Evolutionary conservation across 768 basidiomycete genomes (phyloP).

Genomic region (Leccinellum albellum): DNA sequence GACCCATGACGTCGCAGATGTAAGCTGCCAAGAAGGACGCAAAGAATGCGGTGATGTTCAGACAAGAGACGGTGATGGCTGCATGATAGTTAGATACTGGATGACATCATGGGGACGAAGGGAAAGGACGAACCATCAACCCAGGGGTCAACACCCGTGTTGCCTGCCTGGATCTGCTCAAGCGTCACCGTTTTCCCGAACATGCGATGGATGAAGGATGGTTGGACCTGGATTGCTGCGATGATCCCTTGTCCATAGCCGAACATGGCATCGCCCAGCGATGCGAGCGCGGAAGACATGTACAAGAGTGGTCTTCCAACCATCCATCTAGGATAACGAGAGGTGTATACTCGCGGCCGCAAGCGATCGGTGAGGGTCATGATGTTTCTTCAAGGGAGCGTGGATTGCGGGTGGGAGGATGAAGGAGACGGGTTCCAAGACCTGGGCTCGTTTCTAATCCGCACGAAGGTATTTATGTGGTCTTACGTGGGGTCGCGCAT

Average conservation of each 20-base stretch:
- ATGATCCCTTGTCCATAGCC: constrained; percentile 54
- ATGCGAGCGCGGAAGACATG: constrained; percentile 50
- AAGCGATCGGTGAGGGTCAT: constrained; percentile 29
- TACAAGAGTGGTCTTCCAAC: constrained; percentile 47
- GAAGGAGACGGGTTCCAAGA: background rate
- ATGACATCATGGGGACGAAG: background rate
- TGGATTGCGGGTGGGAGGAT: background rate
- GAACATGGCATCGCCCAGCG: constrained; percentile 55
- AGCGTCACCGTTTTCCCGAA: constrained; percentile 44
- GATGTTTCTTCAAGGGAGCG: constrained; percentile 10
- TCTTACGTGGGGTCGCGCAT: background rate
- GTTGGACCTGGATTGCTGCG: constrained; percentile 49
- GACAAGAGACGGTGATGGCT: constrained; percentile 49
- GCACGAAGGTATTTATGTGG: constrained; percentile 22
- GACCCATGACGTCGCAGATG: constrained; percentile 47
- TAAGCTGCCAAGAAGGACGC: constrained; percentile 45
- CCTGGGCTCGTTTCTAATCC: background rate
- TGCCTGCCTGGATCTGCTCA: constrained; percentile 39
- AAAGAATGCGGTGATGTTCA: constrained; percentile 49
- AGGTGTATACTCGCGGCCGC: constrained; percentile 37
- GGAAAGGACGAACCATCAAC: constrained; percentile 37
- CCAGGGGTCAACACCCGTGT: constrained; percentile 44
- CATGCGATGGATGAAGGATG: constrained; percentile 47
- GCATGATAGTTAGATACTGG: background rate
- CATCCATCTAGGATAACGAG: constrained; percentile 52